Conservation (phyloP, 2,329 filamentous ascomycete genomes). For the Botrytis fragariae region DNA sequence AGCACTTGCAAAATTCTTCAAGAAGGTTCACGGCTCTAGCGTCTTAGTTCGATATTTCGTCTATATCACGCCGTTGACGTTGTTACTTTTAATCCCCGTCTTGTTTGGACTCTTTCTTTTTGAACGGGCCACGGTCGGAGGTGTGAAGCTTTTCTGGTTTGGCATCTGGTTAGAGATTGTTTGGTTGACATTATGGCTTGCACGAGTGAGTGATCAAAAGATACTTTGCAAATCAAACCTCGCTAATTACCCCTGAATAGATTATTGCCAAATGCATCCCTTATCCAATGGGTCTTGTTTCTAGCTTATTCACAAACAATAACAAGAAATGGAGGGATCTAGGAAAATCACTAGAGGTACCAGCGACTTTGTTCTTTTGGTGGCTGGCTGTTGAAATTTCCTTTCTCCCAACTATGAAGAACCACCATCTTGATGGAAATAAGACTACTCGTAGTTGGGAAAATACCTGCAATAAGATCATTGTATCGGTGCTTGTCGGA, state of each 20-base stretch:
- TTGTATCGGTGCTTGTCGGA: slow-evolving; percentile 80
- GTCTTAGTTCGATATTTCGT: slow-evolving; percentile 67
- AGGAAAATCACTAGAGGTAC: slow-evolving; percentile 79
- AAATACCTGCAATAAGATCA: slow-evolving; percentile 75
- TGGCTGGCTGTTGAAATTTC: slow-evolving; percentile 82
- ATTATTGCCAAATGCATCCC: slow-evolving; percentile 65
- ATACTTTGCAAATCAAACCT: not conserved
- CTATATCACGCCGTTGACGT: slow-evolving; percentile 65
- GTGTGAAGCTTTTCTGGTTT: slow-evolving; percentile 83
- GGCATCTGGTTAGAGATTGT: slow-evolving; percentile 92
- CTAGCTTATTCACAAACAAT: slow-evolving; percentile 77
- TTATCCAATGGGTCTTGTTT: slow-evolving; percentile 58
- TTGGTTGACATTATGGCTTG: slow-evolving; percentile 88
- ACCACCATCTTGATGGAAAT: slow-evolving; percentile 51
- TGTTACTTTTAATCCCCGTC: slow-evolving; percentile 65
- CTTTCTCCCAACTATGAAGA: slow-evolving; percentile 77
- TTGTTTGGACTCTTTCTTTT: slow-evolving; percentile 62
- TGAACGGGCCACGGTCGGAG: slow-evolving; percentile 63
- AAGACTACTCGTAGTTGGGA: slow-evolving; percentile 65
- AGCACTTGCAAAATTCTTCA: slow-evolving; percentile 61
- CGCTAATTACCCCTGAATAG: slow-evolving; percentile 34
- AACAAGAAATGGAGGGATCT: slow-evolving; percentile 92
- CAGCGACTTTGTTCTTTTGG: slow-evolving; percentile 87
- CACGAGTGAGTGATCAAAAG: slow-evolving; percentile 46
- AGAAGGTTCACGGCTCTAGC: slow-evolving; percentile 62